These are phyloP conservation scores for Salisapilia sapeloensis DNA, from an alignment of 352 stramenopile genomes.

Conservation along the genomic window DNA sequence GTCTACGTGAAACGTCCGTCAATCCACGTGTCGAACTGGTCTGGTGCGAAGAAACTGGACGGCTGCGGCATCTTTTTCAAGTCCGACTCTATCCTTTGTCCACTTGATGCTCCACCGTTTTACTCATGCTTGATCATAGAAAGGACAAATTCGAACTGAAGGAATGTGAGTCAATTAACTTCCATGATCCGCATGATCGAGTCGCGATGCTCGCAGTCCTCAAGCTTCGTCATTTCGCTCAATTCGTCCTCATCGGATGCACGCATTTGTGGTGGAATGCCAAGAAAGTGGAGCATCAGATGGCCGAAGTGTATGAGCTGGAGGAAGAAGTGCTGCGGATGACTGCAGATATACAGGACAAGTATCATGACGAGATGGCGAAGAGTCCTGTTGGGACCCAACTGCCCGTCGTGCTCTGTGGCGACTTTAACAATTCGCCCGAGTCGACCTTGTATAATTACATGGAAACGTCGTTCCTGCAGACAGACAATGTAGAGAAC, in stretches of 20 bases:
- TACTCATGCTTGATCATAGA: conserved; percentile 6
- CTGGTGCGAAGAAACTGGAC: conserved; percentile 75
- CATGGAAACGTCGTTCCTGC: conserved; percentile 79
- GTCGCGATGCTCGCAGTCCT: conserved; percentile 73
- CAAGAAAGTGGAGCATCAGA: conserved; percentile 79
- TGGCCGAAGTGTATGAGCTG: conserved; percentile 69
- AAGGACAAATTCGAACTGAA: conserved; percentile 78
- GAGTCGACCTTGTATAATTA: conserved; percentile 76
- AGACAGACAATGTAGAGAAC: conserved; percentile 60
- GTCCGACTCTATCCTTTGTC: conserved; percentile 9
- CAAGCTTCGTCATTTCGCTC: conserved; percentile 65
- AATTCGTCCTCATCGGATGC: conserved; percentile 67
- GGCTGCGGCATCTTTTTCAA: conserved; percentile 82
- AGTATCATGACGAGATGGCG: conserved; percentile 52
- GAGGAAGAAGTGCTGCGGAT: conserved; percentile 72
- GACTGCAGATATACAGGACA: conserved; percentile 60
- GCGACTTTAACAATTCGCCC: conserved; percentile 81
- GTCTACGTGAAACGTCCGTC: conserved; percentile 76
- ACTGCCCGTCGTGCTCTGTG: conserved; percentile 50
- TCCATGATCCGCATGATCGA: conserved; percentile 71
- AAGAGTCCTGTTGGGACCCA: conserved; percentile 25
- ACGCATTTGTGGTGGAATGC: conserved; percentile 81
- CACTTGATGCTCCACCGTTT: conserved; percentile 2
- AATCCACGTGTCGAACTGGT: conserved; percentile 75
- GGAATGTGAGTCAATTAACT: conserved; percentile 76